These are phyloP conservation scores for Mycothermus thermophilus DNA, from an alignment of 495 filamentous ascomycete genomes.

Conservation along the genomic window DNA sequence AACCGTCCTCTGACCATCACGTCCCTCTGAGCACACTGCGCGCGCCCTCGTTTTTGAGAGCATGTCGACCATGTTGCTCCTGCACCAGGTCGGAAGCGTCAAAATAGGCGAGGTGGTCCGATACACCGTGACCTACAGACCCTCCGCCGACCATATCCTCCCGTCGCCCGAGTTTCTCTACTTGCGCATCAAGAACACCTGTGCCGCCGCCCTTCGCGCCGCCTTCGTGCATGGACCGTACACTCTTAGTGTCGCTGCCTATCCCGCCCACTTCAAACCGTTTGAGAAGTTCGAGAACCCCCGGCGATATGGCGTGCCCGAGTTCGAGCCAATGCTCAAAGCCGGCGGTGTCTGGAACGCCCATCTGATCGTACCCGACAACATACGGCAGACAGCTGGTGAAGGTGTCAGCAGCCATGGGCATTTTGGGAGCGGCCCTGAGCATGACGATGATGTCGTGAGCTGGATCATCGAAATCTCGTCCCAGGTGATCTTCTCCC, in stretches of 20 bases:
- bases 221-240: slow-evolving; percentile 96
- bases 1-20: too few relatives aligned
- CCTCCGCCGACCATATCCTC: slow-evolving; percentile 72
- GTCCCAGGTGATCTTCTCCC: slow-evolving; percentile 85
- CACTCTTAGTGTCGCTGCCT: slow-evolving; percentile 71
- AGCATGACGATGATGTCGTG: slow-evolving; percentile 36
- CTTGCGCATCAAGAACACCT: slow-evolving; percentile 84
- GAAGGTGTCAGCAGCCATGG: slow-evolving; percentile 20
- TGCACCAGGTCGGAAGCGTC: slow-evolving; percentile 77
- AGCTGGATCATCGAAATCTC: slow-evolving; percentile 88
- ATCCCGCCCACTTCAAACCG: slow-evolving; percentile 65
- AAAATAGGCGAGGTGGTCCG: slow-evolving; percentile 84
- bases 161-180: slow-evolving; percentile 66
- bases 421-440: slow-evolving; percentile 22
- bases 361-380: slow-evolving; percentile 58
- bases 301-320: slow-evolving; percentile 51
- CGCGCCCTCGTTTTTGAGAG: too few relatives aligned
- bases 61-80: slow-evolving; percentile 79
- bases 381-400: slow-evolving; percentile 38
- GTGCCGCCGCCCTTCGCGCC: slow-evolving; percentile 75
- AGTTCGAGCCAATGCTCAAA: slow-evolving; percentile 93
- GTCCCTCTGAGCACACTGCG: too few relatives aligned
- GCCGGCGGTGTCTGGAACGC: slow-evolving; percentile 77
- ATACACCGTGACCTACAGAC: slow-evolving; percentile 89
- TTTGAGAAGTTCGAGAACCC: slow-evolving; percentile 54